phyloP scores from a whole-genome alignment of 2,329 filamentous ascomycete genomes.

The Scortechinia acanthostroma region DNA sequence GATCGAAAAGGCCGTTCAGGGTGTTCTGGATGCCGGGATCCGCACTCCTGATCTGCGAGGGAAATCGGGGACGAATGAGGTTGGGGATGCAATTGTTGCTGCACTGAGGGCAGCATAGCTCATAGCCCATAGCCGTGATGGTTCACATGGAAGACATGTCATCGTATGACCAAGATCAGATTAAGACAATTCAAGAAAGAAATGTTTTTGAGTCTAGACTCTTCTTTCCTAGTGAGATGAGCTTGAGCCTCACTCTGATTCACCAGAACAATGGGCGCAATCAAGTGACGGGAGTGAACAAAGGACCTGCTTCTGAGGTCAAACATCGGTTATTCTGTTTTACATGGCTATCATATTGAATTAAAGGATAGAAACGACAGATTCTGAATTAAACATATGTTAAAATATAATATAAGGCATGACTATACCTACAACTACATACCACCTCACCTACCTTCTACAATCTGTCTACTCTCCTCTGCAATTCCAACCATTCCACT shows the following conservation, averaged over 20 bases:
- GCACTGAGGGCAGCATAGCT: background rate
- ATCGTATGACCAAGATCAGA: background rate
- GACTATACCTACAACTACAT: background rate
- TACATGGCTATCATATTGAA: background rate
- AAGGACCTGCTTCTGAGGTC: no score
- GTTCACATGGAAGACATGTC: background rate
- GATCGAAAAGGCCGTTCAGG: background rate
- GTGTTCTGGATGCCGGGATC: background rate
- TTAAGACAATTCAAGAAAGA: background rate
- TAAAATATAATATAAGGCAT: background rate
- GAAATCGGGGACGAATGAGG: background rate
- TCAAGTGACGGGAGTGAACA: no score
- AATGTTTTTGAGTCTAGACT: background rate
- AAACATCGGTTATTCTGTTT: no score
- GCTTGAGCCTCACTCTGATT: no score
- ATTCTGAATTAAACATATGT: background rate
- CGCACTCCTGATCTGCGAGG: background rate
- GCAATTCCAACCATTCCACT: background rate
- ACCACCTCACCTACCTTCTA: background rate
- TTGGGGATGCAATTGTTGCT: constrained; percentile 1
- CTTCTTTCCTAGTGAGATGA: background rate
- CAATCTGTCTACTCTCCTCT: background rate
- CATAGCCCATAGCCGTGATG: no score
- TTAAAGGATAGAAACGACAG: background rate
- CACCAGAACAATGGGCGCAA: no score